These are phyloP conservation scores for Colletotrichum neosansevieriae DNA, from an alignment of 2,329 filamentous ascomycete genomes.

Conservation along the genomic window DNA sequence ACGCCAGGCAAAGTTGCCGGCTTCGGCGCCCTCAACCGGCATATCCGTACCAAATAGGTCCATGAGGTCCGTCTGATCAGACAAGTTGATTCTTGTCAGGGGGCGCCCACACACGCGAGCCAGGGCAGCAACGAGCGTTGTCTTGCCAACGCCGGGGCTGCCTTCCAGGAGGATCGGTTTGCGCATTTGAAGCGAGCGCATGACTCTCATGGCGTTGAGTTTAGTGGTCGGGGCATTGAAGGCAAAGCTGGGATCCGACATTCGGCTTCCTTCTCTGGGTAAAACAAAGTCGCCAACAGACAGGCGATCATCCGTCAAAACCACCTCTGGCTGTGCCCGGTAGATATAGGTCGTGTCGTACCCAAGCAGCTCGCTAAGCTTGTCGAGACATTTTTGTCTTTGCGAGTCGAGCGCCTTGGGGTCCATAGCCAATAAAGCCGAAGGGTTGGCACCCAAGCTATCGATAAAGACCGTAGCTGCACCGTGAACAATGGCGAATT, in stretches of 20 bases:
- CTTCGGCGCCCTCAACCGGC: conserved; percentile 90
- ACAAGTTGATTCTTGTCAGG: conserved; percentile 94
- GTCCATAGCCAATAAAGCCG: conserved; percentile 82
- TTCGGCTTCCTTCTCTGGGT: conserved; percentile 60
- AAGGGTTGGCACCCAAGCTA: conserved; percentile 93
- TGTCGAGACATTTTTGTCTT: conserved; percentile 77
- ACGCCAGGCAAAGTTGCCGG: conserved; percentile 93
- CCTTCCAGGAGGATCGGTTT: conserved; percentile 97
- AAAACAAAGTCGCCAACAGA: conserved; percentile 82
- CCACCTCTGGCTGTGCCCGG: conserved; percentile 69
- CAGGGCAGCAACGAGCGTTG: conserved; percentile 88
- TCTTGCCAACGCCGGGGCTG: conserved; percentile 98
- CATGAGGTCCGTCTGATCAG: conserved; percentile 97
- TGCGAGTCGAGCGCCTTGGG: conserved; percentile 77
- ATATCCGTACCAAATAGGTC: conserved; percentile 98
- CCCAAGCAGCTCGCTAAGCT: conserved; percentile 76
- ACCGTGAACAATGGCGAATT: conserved; percentile 76
- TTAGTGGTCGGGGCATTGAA: conserved; percentile 92
- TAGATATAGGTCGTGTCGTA: conserved; percentile 75
- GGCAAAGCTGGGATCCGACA: conserved; percentile 73
- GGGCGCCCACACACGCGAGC: conserved; percentile 83
- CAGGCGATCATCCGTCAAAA: conserved; percentile 64
- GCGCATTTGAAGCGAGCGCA: conserved; percentile 86
- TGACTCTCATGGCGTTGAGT: conserved; percentile 89
- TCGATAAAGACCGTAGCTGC: conserved; percentile 97